phyloP scores from a whole-genome alignment of 2,329 filamentous ascomycete genomes.

The Drechslera avenae region DNA sequence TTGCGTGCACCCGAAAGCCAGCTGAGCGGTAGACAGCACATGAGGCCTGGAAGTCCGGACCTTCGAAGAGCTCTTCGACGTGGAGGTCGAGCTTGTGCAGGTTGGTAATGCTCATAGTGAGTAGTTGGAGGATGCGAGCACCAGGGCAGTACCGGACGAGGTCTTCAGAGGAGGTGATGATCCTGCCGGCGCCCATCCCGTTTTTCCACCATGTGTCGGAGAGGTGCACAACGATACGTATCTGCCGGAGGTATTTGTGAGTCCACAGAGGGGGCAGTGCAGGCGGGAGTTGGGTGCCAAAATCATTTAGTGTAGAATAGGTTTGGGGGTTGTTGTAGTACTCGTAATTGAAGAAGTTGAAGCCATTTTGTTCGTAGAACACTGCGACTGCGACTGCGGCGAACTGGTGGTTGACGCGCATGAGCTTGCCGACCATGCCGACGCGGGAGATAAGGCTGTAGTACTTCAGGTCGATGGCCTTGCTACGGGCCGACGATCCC shows the following conservation, averaged over 20 bases:
- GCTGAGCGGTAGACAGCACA: conserved; percentile 8
- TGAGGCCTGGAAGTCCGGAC: background rate
- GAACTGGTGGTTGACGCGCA: conserved; percentile 11
- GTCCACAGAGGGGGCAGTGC: conserved; percentile 1
- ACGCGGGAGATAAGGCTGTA: background rate
- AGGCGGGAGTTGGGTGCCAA: background rate
- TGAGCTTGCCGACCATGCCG: background rate
- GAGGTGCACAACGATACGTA: conserved; percentile 11
- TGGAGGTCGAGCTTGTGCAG: conserved; percentile 14
- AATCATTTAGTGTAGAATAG: background rate
- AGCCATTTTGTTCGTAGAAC: conserved; percentile 16
- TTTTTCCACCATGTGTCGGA: conserved; percentile 10
- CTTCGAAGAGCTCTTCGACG: conserved; percentile 8
- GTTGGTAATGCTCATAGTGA: conserved; percentile 7
- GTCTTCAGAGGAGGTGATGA: conserved; percentile 6
- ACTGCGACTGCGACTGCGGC: conserved; percentile 7
- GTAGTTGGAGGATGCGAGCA: conserved; percentile 13
- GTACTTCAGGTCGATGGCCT: background rate
- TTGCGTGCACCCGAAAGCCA: conserved; percentile 12
- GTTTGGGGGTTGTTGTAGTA: background rate
- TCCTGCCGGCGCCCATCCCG: background rate
- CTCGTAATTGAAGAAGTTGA: conserved; percentile 2
- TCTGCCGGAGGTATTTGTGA: conserved; percentile 5
- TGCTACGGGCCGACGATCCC: background rate
- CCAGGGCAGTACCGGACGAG: conserved; percentile 15